Evolutionary conservation across 2,329 filamentous ascomycete genomes (phyloP).

Genomic region (Trichoderma hamatum): DNA sequence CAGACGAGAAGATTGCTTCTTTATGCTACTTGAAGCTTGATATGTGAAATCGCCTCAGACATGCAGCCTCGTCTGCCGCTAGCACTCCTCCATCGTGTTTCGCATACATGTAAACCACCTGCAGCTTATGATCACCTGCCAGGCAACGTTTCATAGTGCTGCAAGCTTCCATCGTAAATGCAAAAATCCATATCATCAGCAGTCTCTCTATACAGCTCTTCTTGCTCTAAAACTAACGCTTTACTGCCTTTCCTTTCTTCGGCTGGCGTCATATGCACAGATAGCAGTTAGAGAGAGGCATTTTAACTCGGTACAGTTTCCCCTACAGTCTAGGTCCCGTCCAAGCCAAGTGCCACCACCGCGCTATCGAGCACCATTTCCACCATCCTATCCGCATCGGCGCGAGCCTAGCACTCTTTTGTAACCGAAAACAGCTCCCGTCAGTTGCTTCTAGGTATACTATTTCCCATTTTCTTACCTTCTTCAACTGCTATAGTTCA

Average conservation of each 20-base stretch:
- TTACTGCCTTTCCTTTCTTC: background rate
- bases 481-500: background rate
- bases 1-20: background rate
- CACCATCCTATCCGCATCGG: conserved; percentile 6
- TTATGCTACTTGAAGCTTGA: background rate
- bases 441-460: background rate
- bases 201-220: background rate
- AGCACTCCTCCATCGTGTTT: background rate
- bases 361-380: conserved; percentile 1
- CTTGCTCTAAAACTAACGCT: background rate
- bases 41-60: background rate
- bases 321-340: background rate
- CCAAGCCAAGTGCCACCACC: background rate
- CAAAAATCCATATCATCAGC: background rate
- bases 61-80: background rate
- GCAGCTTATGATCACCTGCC: background rate
- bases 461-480: too few relatives aligned
- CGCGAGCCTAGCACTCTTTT: conserved; percentile 21
- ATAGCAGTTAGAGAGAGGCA: background rate
- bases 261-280: background rate
- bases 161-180: background rate
- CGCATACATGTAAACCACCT: background rate
- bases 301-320: background rate
- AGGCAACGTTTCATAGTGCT: conserved; percentile 1
- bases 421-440: background rate